Evolutionary conservation across 257 asterid species (phyloP), one percentile per base, ranked within the genome.

Genomic region (Echium plantagineum): DNA sequence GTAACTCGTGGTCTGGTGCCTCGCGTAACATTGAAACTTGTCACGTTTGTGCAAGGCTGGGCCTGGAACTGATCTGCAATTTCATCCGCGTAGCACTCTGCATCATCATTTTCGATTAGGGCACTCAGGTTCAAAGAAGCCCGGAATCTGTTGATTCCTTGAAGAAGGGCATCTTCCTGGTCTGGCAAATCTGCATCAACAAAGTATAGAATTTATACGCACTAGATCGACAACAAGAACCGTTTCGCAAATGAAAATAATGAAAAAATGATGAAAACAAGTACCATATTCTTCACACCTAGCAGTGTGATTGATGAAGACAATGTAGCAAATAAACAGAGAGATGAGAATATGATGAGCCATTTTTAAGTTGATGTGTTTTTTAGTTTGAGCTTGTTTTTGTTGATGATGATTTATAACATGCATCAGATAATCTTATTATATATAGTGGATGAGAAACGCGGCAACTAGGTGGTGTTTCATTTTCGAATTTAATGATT

Each of bases 61-160:
- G 71, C 59, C 63, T 78, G 80, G 74, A 87, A 85, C 59, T 76
- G 81, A 68, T 81, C 81, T 2, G 95, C 94, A 9, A 91, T 31
- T 77, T 87, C 87, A 58, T 75, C 71, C 0, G 96, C 94, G 4
- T 87, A 88, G 87, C 98, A 87, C 22, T 83, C 80, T 54, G 96
- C 98, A 55, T 86, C 72, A 55, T 83, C 93, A 31, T 80, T 83
- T 75, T 83, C 68, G 32, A 80, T 77, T 49, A 91, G 77, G 8
- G 80, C 22, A n/a, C 89, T 76, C 74, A 91, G 49, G 75, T 83
- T 91, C 57, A 80, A 63, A 73, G 94, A 59, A 66, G 83, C 5
- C 38, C 96, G 67, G 76, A 85, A 91, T 72, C 76, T 83, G 78
- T 91, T 85, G 21, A 91, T 80, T 62, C 85, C 88, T 57, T 60